Evolutionary conservation across 495 filamentous ascomycete species (phyloP).

Genomic region (Talaromyces borbonicus): DNA sequence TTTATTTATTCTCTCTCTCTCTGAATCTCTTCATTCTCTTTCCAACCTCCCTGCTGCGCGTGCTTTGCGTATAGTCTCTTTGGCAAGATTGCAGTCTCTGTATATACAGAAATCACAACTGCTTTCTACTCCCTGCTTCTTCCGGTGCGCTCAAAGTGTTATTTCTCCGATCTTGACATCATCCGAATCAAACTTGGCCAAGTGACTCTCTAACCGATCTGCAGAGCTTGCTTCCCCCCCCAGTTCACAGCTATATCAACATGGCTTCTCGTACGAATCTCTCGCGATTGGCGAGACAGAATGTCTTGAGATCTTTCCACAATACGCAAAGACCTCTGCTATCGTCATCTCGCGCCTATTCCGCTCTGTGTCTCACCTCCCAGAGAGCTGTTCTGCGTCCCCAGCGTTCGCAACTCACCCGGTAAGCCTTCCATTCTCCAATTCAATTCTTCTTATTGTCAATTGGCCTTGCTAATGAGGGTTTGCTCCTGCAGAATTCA

Average conservation of each 20-base stretch:
- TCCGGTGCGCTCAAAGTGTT: background rate
- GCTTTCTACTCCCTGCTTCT: background rate
- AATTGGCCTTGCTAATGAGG: background rate
- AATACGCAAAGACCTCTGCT: constrained; percentile 1
- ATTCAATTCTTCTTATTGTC: background rate
- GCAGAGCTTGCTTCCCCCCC: background rate
- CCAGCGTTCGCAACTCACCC: background rate
- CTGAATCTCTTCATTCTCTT: background rate
- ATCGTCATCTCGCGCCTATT: constrained; percentile 5
- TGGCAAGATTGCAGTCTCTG: background rate
- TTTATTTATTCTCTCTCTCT: constrained; percentile 1
- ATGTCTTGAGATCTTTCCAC: constrained; percentile 1
- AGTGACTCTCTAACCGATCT: background rate
- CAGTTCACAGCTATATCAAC: background rate
- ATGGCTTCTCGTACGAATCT: constrained; percentile 4
- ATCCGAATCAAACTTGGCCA: constrained; percentile 1
- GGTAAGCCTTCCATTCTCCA: background rate
- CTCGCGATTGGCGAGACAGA: background rate
- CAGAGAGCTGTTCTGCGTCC: constrained; percentile 5
- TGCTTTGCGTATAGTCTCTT: background rate
- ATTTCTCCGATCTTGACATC: background rate
- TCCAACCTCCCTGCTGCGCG: background rate
- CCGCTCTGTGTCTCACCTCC: background rate
- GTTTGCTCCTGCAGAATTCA: background rate
- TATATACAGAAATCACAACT: no score